phyloP scores from a whole-genome alignment of 2,329 filamentous ascomycete species.

The Cercospora canescens region DNA sequence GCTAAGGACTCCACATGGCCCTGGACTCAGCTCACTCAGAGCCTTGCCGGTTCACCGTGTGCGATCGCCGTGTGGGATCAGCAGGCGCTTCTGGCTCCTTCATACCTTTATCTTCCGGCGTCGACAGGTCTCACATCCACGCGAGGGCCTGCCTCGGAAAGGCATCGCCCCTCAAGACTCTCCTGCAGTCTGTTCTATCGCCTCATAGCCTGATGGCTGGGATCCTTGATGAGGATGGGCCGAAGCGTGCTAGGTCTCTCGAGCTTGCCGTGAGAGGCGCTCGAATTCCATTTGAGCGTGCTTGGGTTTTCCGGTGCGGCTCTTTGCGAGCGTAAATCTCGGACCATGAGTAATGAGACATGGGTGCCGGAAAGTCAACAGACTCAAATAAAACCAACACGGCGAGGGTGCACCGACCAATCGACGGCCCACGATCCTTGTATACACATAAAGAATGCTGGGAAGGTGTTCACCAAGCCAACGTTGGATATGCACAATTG shows the following conservation, averaged over 20 bases:
- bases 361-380: slow-evolving; percentile 4
- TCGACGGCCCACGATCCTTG: not conserved
- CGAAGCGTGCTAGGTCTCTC: slow-evolving; percentile 1
- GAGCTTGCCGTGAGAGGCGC: not conserved
- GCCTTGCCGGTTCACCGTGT: not conserved
- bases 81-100: not conserved
- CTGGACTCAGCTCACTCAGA: not conserved
- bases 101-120: slow-evolving; percentile 27
- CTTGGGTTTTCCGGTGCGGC: slow-evolving; percentile 1
- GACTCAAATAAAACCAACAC: not conserved
- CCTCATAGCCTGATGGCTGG: not conserved
- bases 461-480: not conserved
- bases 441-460: not conserved
- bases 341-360: not conserved
- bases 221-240: slow-evolving; percentile 2
- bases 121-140: slow-evolving; percentile 25
- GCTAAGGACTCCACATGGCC: not conserved
- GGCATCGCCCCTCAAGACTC: slow-evolving; percentile 8
- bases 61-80: not conserved
- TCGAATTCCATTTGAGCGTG: not conserved
- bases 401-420: slow-evolving; percentile 2
- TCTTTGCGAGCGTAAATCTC: slow-evolving; percentile 7
- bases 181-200: not conserved
- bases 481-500: not conserved
- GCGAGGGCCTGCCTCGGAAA: slow-evolving; percentile 18